Evolutionary conservation across 164 flowering plant species (phyloP).

Genomic region (Aristolochia californica): DNA sequence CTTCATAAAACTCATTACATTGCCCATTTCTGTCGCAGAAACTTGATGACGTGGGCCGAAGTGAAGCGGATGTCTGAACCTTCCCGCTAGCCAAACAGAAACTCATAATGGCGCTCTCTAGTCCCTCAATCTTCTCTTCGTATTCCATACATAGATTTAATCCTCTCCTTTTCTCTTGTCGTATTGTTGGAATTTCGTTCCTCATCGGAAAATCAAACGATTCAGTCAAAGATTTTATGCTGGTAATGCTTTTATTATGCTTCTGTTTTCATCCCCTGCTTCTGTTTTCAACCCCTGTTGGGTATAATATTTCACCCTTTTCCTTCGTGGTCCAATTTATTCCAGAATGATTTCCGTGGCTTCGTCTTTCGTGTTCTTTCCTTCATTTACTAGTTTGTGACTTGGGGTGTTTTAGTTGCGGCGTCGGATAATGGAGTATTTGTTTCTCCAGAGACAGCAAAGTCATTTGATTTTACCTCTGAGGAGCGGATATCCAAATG

Average conservation of each 20-base stretch:
- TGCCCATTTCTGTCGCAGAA: no score
- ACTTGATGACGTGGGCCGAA: no score
- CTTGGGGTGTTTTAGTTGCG: constrained; percentile 30
- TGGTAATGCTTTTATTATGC: constrained; percentile 8
- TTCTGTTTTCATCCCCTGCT: background rate
- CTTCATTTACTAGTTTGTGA: background rate
- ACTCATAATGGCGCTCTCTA: constrained; percentile 25
- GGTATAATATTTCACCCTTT: background rate
- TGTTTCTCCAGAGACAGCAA: constrained; percentile 63
- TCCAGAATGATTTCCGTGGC: background rate
- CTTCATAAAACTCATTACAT: no score
- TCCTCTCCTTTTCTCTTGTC: constrained; percentile 37
- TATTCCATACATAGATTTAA: constrained; percentile 14
- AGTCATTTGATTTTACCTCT: constrained; percentile 64
- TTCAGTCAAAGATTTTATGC: constrained; percentile 16
- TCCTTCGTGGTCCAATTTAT: background rate
- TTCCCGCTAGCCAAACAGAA: background rate
- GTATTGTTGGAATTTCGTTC: constrained; percentile 19
- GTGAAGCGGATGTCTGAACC: no score
- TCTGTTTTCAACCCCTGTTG: no score
- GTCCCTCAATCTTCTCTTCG: constrained; percentile 20
- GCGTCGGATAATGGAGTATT: constrained; percentile 44
- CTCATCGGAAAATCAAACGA: constrained; percentile 20
- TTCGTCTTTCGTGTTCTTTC: background rate
- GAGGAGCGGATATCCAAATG: constrained; percentile 89